Evolutionary conservation across 2,329 filamentous ascomycete species (phyloP), one percentile per base, ranked within the genome.

Genomic region (Fusarium denticulatum): DNA sequence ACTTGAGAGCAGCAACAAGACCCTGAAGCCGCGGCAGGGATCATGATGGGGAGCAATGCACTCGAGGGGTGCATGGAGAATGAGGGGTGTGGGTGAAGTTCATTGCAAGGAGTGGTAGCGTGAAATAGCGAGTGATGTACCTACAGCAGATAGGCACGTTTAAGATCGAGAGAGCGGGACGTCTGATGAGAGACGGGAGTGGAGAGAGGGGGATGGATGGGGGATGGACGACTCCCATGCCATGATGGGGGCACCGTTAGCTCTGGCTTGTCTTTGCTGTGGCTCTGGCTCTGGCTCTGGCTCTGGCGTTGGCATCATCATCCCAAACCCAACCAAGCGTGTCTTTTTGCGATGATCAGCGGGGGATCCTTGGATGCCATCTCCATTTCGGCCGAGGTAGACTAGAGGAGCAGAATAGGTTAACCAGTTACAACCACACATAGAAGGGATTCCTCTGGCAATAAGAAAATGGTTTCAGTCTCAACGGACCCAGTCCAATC

Each of bases 341-440:
- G 52, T 64, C 53, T 53, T 63, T 64, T 60, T 65, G 67, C 69
- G 73, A 77, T 71, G 75, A 77, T 77, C 75, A 73, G 73, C 73
- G 75, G 75, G 73, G 75, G 42, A 59, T 49, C 64, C 64, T 66
- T 67, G 61, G 40, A 57, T 52, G 32, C 60, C 42, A 67, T 66
- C 72, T 77, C 75, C 24, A 67, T 67, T 75, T 77, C 75, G 75
- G 74, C 73, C 75, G 75, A 77, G 75, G 75, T 67, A 59, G 45
- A 47, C 26, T 47, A 47, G 39, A 60, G 52, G 45, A 64, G 40
- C 43, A 56, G 40, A 36, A 64, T 30, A 49, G 58, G 24, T 52
- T 26, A 36, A 52, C 58, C 20, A 64, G 22, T 26, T 20, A 37
- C 40, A 57, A 52, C 34, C 16, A 45, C 65, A 65, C 16, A 45